Evolutionary conservation across 257 asterid species (phyloP).

Genomic region (Solanum ossicruentum): DNA sequence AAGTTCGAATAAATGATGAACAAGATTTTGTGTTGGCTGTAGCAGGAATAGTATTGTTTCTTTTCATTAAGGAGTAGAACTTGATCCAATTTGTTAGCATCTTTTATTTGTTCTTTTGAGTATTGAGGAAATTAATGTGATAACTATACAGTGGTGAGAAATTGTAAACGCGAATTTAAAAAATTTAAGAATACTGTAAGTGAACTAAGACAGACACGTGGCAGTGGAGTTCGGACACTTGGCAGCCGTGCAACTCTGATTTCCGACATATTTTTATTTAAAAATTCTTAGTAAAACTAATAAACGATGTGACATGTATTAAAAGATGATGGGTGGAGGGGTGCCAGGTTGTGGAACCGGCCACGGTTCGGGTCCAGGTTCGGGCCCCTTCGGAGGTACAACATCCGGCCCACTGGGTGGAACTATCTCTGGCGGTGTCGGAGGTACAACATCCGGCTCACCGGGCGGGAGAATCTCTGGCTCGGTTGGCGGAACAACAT

Average conservation of each 20-base stretch:
- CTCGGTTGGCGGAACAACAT: neutral
- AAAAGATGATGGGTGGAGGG: neutral
- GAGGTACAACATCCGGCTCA: neutral
- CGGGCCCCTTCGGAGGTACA: neutral
- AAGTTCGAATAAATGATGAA: neutral
- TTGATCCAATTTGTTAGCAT: neutral
- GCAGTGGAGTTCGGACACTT: neutral
- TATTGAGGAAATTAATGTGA: neutral
- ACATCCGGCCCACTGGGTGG: neutral
- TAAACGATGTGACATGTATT: neutral
- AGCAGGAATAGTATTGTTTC: too few relatives aligned
- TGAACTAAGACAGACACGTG: neutral
- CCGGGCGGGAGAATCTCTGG: neutral
- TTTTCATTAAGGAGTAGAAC: neutral
- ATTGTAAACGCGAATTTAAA: neutral
- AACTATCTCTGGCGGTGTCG: neutral
- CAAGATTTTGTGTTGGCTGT: neutral
- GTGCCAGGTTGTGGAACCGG: neutral
- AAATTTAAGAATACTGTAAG: too few relatives aligned
- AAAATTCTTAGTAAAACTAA: too few relatives aligned
- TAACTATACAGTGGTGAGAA: too few relatives aligned
- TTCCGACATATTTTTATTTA: too few relatives aligned
- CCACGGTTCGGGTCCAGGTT: neutral
- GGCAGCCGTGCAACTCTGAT: neutral
- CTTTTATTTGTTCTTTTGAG: neutral